phyloP scores from a whole-genome alignment of 345 rosid species.

The Raphanus sativus region DNA sequence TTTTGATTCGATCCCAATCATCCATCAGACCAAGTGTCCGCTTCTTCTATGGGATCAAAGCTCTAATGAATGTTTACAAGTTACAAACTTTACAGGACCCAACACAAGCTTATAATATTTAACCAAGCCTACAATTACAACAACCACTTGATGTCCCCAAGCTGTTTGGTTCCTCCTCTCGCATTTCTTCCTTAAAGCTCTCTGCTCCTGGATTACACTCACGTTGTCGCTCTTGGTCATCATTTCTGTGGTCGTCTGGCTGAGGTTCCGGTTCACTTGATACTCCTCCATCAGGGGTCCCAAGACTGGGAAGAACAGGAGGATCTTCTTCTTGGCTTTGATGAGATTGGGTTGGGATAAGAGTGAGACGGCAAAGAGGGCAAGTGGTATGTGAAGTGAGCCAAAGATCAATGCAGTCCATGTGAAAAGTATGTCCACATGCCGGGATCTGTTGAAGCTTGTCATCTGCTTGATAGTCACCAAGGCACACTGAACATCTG shows the following conservation, averaged over 20 bases:
- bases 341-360: slow-evolving; percentile 42
- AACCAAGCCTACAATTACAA: slow-evolving; percentile 29
- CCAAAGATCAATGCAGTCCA: slow-evolving; percentile 94
- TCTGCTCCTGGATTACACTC: slow-evolving; percentile 3
- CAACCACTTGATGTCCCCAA: slow-evolving; percentile 17
- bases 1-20: not conserved
- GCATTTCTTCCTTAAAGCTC: not conserved
- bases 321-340: slow-evolving; percentile 37
- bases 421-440: slow-evolving; percentile 86
- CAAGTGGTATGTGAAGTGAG: slow-evolving; percentile 79
- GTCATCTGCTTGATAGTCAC: slow-evolving; percentile 77
- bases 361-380: slow-evolving; percentile 86
- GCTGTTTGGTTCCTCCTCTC: slow-evolving; percentile 21
- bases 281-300: slow-evolving; percentile 13
- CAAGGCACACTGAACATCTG: slow-evolving; percentile 89
- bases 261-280: slow-evolving; percentile 20
- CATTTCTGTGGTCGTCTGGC: slow-evolving; percentile 11
- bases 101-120: slow-evolving; percentile 4
- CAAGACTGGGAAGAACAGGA: slow-evolving; percentile 11
- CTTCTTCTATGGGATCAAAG: slow-evolving; percentile 9
- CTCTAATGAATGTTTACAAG: slow-evolving; percentile 30
- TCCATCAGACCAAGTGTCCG: not conserved
- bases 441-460: slow-evolving; percentile 80
- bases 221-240: slow-evolving; percentile 4
- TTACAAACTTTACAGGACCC: slow-evolving; percentile 18